Percentiles rank a stretch among this genome's conserved stretches.
Evolutionary conservation across 768 basidiomycete species (phyloP).

Genomic region (Trametes elegans): DNA sequence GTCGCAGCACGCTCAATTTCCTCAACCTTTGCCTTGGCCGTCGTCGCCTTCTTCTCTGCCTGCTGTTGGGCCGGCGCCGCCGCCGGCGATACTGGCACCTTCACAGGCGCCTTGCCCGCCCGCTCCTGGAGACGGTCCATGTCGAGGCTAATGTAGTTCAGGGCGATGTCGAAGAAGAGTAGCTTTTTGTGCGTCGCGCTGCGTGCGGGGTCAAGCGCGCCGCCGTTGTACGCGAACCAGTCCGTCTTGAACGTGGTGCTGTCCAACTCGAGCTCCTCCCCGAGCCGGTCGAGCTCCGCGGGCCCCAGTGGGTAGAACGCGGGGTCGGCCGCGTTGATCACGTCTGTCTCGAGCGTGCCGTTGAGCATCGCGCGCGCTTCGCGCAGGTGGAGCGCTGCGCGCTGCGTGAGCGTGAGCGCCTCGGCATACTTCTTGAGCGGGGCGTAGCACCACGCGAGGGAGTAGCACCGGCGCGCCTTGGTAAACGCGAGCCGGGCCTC

Average conservation of each 20-base stretch:
- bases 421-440: constrained; percentile 70
- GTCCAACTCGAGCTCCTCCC: constrained; percentile 46
- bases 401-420: constrained; percentile 67
- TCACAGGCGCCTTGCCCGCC: constrained; percentile 55
- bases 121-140: constrained; percentile 72
- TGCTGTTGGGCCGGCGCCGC: constrained; percentile 25
- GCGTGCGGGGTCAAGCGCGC: constrained; percentile 39
- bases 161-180: constrained; percentile 90
- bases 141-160: constrained; percentile 88
- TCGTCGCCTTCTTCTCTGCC: constrained; percentile 44
- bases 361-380: constrained; percentile 59
- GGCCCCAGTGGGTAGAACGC: constrained; percentile 55
- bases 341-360: constrained; percentile 35
- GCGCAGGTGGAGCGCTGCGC: constrained; percentile 69
- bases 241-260: constrained; percentile 59
- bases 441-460: constrained; percentile 75
- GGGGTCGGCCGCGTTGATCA: constrained; percentile 40
- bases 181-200: constrained; percentile 70
- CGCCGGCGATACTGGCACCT: constrained; percentile 14
- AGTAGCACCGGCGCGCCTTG: constrained; percentile 73
- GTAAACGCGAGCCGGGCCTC: constrained; percentile 75
- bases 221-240: constrained; percentile 81
- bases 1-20: constrained; percentile 48
- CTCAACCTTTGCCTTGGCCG: constrained; percentile 54
- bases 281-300: constrained; percentile 49